These are phyloP conservation scores for Lyophyllum decastes DNA, from an alignment of 768 basidiomycete species.

Conservation along the genomic window DNA sequence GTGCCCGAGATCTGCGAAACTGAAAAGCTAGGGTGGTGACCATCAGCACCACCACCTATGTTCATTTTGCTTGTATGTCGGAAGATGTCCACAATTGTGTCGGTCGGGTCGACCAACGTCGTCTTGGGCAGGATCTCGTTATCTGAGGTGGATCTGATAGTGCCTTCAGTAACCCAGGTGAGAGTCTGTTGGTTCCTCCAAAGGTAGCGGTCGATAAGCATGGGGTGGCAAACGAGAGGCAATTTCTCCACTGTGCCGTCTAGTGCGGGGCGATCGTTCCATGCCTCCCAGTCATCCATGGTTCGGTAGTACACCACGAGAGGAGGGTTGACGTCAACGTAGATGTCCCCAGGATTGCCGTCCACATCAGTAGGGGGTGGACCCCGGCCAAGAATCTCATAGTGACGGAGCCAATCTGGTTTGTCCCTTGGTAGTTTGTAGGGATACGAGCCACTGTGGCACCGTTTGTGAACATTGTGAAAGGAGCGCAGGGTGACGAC, in stretches of 20 bases:
- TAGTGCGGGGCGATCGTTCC: neutral
- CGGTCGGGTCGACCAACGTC: neutral
- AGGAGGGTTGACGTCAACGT: no score
- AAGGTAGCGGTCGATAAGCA: neutral
- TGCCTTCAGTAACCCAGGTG: neutral
- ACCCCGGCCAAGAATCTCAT: slow-evolving; percentile 7
- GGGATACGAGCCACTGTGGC: neutral
- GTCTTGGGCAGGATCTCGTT: neutral
- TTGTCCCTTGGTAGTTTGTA: slow-evolving; percentile 1
- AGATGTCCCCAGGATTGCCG: no score
- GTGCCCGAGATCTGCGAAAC: no score
- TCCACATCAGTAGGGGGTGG: neutral
- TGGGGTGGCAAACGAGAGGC: neutral
- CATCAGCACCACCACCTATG: neutral
- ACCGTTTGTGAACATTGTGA: neutral
- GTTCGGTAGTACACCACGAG: no score
- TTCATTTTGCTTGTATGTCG: neutral
- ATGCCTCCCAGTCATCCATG: no score
- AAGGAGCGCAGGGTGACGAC: slow-evolving; percentile 4
- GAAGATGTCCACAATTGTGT: neutral
- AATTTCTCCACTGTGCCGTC: neutral
- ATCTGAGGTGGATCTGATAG: neutral
- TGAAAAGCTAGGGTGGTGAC: no score
- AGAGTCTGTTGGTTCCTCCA: neutral
- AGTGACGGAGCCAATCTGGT: neutral